A percentile compares a stretch with the other conserved stretches of the same genome.
These are phyloP conservation scores for Cryptosporidium baileyi DNA, from an alignment of 169 alveolate genomes.

Conservation along the genomic window DNA sequence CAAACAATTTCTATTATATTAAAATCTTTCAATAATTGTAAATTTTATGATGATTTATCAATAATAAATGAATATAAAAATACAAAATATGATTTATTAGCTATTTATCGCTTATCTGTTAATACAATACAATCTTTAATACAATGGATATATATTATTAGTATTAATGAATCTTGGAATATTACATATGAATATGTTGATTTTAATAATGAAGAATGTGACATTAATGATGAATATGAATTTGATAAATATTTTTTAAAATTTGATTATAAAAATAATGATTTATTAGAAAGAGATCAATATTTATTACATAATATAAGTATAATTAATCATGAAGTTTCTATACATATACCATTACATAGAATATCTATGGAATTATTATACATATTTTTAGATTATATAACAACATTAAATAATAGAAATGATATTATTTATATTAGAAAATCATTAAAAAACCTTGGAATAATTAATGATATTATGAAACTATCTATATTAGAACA, in stretches of 20 bases:
- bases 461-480: neutral
- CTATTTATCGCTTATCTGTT: neutral
- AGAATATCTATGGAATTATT: constrained; percentile 9
- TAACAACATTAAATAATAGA: neutral
- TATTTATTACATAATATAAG: neutral
- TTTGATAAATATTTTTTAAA: neutral
- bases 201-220: neutral
- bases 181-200: neutral
- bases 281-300: neutral
- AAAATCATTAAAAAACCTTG: neutral
- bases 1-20: constrained; percentile 9
- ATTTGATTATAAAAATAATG: neutral
- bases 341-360: constrained; percentile 43
- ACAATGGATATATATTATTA: constrained; percentile 20
- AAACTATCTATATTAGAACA: constrained; percentile 19
- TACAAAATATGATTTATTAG: neutral
- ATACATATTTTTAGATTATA: constrained; percentile 2
- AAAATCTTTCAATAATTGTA: too few relatives aligned
- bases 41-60: neutral
- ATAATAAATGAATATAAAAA: too few relatives aligned
- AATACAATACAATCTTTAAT: constrained; percentile 24
- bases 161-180: constrained; percentile 30
- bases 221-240: neutral
- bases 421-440: neutral
- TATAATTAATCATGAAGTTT: neutral